A percentile compares a stretch with the other conserved stretches of the same genome.
These are phyloP conservation scores for Tillandsia fasciculata DNA, from an alignment of 176 grass and related monocot species.

Conservation along the genomic window DNA sequence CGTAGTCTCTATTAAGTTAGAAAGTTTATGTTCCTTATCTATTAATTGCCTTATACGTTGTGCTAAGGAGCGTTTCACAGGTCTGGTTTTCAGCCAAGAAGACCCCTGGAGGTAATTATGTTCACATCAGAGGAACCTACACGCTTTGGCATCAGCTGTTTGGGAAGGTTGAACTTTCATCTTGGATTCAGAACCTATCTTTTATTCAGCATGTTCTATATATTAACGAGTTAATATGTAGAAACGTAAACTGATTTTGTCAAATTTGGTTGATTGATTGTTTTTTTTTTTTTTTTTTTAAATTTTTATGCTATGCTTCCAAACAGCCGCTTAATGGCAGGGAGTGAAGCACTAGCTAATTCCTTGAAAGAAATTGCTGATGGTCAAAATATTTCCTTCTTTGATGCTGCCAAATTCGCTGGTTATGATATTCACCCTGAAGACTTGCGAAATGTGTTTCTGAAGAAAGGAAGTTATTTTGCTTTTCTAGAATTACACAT, in stretches of 20 bases:
- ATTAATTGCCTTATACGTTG: constrained; percentile 14
- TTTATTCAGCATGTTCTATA: constrained; percentile 4
- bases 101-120: constrained; percentile 90
- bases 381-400: constrained; percentile 74
- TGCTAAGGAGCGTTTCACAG: constrained; percentile 27
- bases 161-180: constrained; percentile 60
- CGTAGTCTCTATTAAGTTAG: too few species aligned
- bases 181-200: not conserved
- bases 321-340: constrained; percentile 75
- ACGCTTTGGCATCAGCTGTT: constrained; percentile 88
- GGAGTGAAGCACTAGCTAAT: constrained; percentile 48
- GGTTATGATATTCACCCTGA: constrained; percentile 57
- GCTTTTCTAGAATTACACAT: constrained; percentile 96
- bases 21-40: too few species aligned
- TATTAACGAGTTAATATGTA: not conserved
- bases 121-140: constrained; percentile 98
- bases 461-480: constrained; percentile 68
- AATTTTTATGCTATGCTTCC: constrained; percentile 11
- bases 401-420: constrained; percentile 65
- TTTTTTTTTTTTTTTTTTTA: not conserved
- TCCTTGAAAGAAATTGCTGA: constrained; percentile 61
- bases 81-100: constrained; percentile 68
- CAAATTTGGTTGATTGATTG: not conserved
- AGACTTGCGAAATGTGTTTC: constrained; percentile 48
- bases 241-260: not conserved